A percentile compares a stretch with the other conserved stretches of the same genome.
These are phyloP conservation scores for Fraxinus baroniana DNA, from an alignment of 305 asterid genomes.

Conservation along the genomic window DNA sequence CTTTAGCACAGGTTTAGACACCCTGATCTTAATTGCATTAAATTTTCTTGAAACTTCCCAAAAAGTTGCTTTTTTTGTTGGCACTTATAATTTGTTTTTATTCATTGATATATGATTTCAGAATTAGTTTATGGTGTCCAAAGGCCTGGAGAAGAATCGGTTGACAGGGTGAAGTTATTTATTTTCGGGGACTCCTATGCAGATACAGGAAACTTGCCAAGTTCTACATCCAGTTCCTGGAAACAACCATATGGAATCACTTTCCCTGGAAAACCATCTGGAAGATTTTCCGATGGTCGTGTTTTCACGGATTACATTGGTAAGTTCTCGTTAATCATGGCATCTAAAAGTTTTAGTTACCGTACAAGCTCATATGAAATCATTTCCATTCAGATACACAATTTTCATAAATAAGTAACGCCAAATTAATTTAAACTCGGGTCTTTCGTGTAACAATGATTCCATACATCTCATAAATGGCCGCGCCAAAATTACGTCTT, in stretches of 20 bases:
- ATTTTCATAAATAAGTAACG: neutral
- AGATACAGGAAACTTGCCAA: constrained; percentile 57
- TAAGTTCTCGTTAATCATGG: neutral
- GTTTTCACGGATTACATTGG: constrained; percentile 63
- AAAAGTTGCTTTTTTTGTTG: neutral
- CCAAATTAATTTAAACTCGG: neutral
- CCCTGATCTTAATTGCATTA: neutral
- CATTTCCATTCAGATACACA: neutral
- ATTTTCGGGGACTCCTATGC: constrained; percentile 75
- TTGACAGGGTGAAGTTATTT: constrained; percentile 35
- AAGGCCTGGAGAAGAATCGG: neutral
- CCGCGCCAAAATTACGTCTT: neutral
- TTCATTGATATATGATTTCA: constrained; percentile 2
- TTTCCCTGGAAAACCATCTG: constrained; percentile 67
- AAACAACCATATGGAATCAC: constrained; percentile 59
- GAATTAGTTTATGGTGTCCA: constrained; percentile 7
- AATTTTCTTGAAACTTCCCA: neutral
- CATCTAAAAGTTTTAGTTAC: neutral
- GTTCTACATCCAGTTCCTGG: constrained; percentile 41
- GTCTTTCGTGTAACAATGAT: neutral
- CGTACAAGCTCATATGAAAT: neutral
- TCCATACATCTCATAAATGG: neutral
- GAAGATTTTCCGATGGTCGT: constrained; percentile 66
- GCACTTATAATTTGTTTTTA: neutral
- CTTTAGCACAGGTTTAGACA: constrained; percentile 25